Base-by-base conservation (phyloP, 345 rosid species). In the Eutrema japonicum region DNA sequence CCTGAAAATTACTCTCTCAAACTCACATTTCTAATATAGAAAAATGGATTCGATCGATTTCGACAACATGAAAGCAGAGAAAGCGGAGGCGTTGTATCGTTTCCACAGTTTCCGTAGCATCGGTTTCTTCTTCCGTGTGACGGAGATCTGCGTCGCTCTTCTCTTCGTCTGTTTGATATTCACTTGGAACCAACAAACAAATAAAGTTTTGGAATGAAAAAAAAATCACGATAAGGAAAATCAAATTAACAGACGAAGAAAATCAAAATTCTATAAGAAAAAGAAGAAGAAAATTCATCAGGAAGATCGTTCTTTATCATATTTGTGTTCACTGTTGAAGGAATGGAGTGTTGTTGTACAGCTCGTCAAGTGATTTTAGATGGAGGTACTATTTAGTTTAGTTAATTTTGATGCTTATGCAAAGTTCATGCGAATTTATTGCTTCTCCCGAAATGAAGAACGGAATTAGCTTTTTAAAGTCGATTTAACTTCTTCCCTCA, bases 81-180 rank as follows among this genome's bases (percentile, higher is more conserved):
- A 81, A 75, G 64, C 68, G 5, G 66, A 65, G 27, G 64, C 42
- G 37, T 68, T 74, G 57, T 33, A 22, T 45, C 74, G 68, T 49
- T 73, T 86, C 51, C 80, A 65, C 12, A 75, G 68, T 49, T 73
- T 86, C 51, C 80, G 63, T 12, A 75, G 55, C 79, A 27, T 85
- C 14, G 68, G 76, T 8, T 80, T 32, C 61, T 50, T 78, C 26
- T 79, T 90, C 40, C 90, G 91, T 2, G 30, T 11, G 8, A 5
- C 52, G 3, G 78, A 74, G 72, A 66, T 74, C 60, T 57, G 8
- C 72, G 53, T 66, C 46, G 78, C 78, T 35, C 33, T 89, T 40
- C 47, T 84, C 63, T 64, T 87, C 22, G 29, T 89, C 66, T 68
- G 64, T 40, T 87, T 92, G 86, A 47, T 82, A 51, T 81, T 71